Evolutionary conservation across 2,329 filamentous ascomycete species (phyloP).

Genomic region (Cryphonectria japonica): DNA sequence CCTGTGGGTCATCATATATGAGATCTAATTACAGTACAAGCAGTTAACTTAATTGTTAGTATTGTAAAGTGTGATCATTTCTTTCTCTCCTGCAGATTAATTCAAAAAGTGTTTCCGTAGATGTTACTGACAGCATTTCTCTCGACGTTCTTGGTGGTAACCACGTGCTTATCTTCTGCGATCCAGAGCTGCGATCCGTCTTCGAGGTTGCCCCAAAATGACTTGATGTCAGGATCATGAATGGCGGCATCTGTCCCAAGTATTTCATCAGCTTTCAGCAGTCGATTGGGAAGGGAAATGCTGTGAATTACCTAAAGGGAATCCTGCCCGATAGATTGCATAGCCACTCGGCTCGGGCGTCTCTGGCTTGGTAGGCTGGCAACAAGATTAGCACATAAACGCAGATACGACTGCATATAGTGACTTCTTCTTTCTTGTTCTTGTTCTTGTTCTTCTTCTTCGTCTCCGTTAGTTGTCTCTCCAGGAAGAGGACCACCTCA

Average conservation of each 20-base stretch:
- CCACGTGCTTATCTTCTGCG: neutral
- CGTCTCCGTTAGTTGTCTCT: neutral
- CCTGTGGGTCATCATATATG: neutral
- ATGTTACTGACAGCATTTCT: neutral
- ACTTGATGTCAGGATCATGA: neutral
- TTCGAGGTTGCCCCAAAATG: neutral
- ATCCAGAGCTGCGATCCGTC: neutral
- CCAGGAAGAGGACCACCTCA: neutral
- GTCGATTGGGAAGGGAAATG: neutral
- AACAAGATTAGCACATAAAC: neutral
- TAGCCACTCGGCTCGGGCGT: neutral
- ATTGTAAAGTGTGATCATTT: neutral
- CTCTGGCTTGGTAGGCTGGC: neutral
- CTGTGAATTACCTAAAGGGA: neutral
- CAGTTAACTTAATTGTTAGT: neutral
- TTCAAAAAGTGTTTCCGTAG: too few relatives aligned
- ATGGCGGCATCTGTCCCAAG: neutral
- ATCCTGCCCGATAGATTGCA: neutral
- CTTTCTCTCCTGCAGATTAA: too few relatives aligned
- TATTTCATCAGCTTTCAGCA: neutral
- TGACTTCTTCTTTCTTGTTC: too few relatives aligned
- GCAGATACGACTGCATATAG: too few relatives aligned
- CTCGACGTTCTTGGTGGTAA: neutral
- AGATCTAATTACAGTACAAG: neutral
- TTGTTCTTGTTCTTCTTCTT: neutral